Evolutionary conservation across 2,329 filamentous ascomycete species (phyloP), one percentile per base, ranked within the genome.

Genomic region (Epichloe sp.): DNA sequence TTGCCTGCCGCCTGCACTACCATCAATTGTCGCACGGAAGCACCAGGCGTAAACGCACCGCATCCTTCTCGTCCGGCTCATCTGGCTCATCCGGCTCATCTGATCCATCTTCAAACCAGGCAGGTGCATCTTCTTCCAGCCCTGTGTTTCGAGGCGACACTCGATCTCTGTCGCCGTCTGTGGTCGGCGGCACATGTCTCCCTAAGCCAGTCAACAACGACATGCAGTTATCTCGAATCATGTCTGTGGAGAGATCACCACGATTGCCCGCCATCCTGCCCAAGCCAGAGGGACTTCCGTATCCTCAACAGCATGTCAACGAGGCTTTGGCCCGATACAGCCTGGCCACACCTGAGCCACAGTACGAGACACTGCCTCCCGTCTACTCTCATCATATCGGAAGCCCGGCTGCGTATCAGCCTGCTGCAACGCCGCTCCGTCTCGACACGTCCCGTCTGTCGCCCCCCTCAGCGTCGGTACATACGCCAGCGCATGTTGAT

Each of bases 1-100:
- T 93, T 53, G 87, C 87, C 46, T 94, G 87, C 70, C 86, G 88
- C 56, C 78, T 94, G 55, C 88, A 93, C 68, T 91, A 88, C 65
- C 87, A 94, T 63, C 87, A 93, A 63, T 77, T 93, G 56, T 88
- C 84, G 56, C 86, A 89, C 64, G 86, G 86, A 53, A 87, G 79
- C 71, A 87, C 86, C 70, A 83, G 86, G 60, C 84, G 86, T 65
- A 88, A 87, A 75, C 80, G 86, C 53, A 83, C 81, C 53, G 78
- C 79, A 26, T 90, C 86, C 15, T 75, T 83, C 53, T 84, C 82
- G 3, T 83, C 82, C 2, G 76, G 75, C 38, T 81, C 79, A 15
- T 70, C 68, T 15, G 71, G 83, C 54, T 83, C 82, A 2, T 83
- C 80, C 1, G 76, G 75, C 37, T 81, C 79, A n/a, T 70, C 68